These are phyloP conservation scores for Prunus kanzakura DNA, from an alignment of 306 rosid genomes.

Conservation along the genomic window DNA sequence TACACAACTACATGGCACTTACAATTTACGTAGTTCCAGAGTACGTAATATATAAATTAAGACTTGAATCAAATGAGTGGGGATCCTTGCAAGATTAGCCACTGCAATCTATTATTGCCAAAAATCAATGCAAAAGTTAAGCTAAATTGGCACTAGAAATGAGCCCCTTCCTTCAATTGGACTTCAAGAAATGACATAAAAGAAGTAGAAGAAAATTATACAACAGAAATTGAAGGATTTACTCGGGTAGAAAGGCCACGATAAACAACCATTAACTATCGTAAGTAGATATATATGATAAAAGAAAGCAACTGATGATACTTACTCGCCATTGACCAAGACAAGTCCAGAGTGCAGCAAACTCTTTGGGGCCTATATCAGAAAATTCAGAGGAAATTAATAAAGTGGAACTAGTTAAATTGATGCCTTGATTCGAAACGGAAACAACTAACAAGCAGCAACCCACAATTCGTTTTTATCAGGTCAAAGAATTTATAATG, in stretches of 20 bases:
- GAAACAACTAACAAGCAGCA: neutral
- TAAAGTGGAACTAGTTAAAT: neutral
- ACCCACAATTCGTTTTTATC: neutral
- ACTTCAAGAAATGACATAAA: neutral
- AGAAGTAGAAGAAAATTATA: neutral
- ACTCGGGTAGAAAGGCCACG: neutral
- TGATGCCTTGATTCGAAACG: neutral
- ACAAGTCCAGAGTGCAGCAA: conserved; percentile 75
- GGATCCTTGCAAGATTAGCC: neutral
- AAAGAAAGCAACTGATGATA: conserved; percentile 16
- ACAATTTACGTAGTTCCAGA: neutral
- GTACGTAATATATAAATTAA: neutral
- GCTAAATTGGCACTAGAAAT: no score
- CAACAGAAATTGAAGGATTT: neutral
- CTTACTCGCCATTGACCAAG: conserved; percentile 88
- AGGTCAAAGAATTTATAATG: neutral
- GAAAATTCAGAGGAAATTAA: conserved; percentile 23
- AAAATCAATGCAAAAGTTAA: neutral
- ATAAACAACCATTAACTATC: neutral
- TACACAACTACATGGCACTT: neutral
- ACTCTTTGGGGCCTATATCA: conserved; percentile 68
- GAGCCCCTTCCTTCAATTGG: neutral
- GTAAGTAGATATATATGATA: neutral
- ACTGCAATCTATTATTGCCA: neutral
- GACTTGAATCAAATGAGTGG: neutral